These are phyloP conservation scores for Mrakia blollopis DNA, from an alignment of 768 basidiomycete genomes.

Conservation along the genomic window DNA sequence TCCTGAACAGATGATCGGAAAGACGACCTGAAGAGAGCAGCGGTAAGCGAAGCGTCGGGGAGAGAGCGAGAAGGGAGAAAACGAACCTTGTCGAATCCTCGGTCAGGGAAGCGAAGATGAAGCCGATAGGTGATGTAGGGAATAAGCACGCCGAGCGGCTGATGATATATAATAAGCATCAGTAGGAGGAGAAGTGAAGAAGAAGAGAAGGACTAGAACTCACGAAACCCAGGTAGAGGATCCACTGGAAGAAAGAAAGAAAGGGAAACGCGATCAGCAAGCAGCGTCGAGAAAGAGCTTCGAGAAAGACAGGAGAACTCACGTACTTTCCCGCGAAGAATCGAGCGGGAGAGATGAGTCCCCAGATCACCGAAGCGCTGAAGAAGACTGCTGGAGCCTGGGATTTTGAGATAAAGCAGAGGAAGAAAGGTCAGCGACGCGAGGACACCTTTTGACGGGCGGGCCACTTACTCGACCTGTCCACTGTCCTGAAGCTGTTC, in stretches of 20 bases:
- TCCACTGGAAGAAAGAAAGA: constrained; percentile 23
- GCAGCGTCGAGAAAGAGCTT: too few species aligned
- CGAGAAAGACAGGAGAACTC: neutral
- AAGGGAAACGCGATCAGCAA: too few species aligned
- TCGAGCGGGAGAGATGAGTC: constrained; percentile 40
- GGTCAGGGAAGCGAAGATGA: constrained; percentile 41
- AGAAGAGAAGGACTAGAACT: neutral
- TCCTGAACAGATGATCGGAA: constrained; percentile 44
- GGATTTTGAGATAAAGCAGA: neutral
- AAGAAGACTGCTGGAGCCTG: constrained; percentile 43
- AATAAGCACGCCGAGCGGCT: constrained; percentile 39
- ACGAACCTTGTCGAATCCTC: constrained; percentile 41
- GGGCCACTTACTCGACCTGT: neutral
- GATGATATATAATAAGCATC: constrained; percentile 36
- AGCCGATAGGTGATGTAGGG: constrained; percentile 40
- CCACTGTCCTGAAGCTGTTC: neutral
- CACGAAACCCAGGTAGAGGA: constrained; percentile 24
- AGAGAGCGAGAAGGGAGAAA: neutral
- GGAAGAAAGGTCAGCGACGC: neutral
- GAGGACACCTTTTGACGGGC: neutral
- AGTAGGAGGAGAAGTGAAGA: constrained; percentile 15
- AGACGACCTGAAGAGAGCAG: constrained; percentile 34
- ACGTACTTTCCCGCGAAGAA: constrained; percentile 45
- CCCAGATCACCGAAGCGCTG: constrained; percentile 39
- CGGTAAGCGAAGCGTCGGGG: neutral